Conservation (phyloP, 306 rosid species). For the Dalbergia cochinchinensis region DNA sequence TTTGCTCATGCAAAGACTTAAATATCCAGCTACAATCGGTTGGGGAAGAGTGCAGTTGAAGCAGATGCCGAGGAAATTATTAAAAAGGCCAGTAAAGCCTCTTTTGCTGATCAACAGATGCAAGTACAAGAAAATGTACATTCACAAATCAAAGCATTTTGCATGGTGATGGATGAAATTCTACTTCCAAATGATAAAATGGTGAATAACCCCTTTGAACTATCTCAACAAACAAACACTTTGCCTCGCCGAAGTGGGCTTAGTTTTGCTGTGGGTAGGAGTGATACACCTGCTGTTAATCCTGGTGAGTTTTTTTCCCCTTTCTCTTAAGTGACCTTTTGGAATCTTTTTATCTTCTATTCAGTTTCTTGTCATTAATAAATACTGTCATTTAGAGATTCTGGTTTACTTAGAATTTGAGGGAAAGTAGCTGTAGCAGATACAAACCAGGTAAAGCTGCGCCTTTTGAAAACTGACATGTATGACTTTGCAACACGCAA, state of each 20-base stretch:
- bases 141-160: conserved; percentile 66
- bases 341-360: conserved; percentile 19
- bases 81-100: conserved; percentile 74
- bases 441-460: conserved; percentile 17
- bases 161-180: conserved; percentile 76
- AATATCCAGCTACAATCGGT: conserved; percentile 72
- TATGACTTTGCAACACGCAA: not conserved
- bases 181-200: conserved; percentile 63
- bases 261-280: conserved; percentile 78
- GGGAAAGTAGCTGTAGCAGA: conserved; percentile 18
- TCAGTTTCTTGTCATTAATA: not conserved
- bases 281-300: conserved; percentile 42
- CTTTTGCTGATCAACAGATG: conserved; percentile 74
- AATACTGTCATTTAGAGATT: not conserved
- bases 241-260: conserved; percentile 77
- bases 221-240: conserved; percentile 48
- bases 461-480: conserved; percentile 18
- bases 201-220: conserved; percentile 48
- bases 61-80: conserved; percentile 75
- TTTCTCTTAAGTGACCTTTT: conserved; percentile 2
- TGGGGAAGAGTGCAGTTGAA: conserved; percentile 76
- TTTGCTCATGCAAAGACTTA: conserved; percentile 54
- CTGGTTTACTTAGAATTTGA: conserved; percentile 20
- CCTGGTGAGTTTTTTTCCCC: conserved; percentile 56
- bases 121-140: conserved; percentile 90